Base-by-base conservation (phyloP, 179 eudicot genomes). In the Sideroxylon spinosum region DNA sequence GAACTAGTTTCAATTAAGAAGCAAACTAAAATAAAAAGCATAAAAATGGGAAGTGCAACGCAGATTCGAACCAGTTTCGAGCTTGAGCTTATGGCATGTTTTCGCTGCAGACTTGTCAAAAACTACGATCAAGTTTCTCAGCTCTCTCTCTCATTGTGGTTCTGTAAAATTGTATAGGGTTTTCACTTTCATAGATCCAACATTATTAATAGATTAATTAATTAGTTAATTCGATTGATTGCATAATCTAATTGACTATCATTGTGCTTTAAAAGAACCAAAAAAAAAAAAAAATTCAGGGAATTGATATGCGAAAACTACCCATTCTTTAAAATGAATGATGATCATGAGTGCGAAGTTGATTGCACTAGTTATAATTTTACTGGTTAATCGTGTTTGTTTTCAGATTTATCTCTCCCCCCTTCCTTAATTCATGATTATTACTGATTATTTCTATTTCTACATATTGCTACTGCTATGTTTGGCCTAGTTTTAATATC, bases 51-150 rank as follows among this genome's bases (percentile, higher is more conserved):
- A 70, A 68, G 64, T 57, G 86, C 29, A 28, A 95, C 98, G 9
- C 98, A 95, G 77, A 95, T 95, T 29, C 98, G 97, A 2, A 95
- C 97, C 3, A 93, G 97, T 84, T 94, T 94, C 64, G 97, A 97
- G 0, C 96, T 90, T 73, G 97, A 93, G 78, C 97, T 95, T 9
- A 84, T 97, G 71, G 95, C 98, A 37, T 95, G 98, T 76, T 97
- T 95, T 72, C 97, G 97, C 17, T 95, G 98, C 85, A 86, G 90
- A 50, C 97, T 95, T 4, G 97, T 93, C 86, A 95, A 95, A 79
- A 93, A 95, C 74, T 91, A 94, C 79, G 97, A 95, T 77, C 98
- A 93, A 89, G 98, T 92, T 61, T 55, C 78, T 29, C 56, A 23
- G 52, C 26, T 77, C 8, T 52, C 29, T 68, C 55, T 62, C 68